Conservation (phyloP, 1,139 yeast species). For the Nakaseomyces bracarensis region DNA sequence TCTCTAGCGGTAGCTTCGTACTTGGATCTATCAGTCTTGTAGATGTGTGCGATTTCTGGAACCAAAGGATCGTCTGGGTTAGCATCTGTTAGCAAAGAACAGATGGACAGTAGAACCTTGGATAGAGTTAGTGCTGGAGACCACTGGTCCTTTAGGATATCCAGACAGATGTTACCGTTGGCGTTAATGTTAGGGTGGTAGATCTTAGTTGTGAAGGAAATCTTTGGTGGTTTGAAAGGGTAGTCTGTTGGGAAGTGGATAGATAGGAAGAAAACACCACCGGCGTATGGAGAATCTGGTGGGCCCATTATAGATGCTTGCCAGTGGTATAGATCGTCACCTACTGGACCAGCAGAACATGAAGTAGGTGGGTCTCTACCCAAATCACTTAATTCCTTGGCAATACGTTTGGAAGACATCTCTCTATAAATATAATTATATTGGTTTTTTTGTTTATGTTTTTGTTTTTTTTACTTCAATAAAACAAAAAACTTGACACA, state of each 20-base stretch:
- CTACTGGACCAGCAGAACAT: conserved; percentile 98
- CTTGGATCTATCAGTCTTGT: conserved; percentile 88
- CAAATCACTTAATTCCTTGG: conserved; percentile 88
- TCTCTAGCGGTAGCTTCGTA: conserved; percentile 97
- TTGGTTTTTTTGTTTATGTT: not conserved
- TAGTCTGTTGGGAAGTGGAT: conserved; percentile 93
- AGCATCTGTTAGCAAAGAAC: conserved; percentile 90
- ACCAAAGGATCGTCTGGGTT: conserved; percentile 99
- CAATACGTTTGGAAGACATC: conserved; percentile 72
- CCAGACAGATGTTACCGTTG: conserved; percentile 55
- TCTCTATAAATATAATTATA: too few relatives aligned
- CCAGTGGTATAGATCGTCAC: conserved; percentile 94
- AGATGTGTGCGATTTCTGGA: conserved; percentile 95
- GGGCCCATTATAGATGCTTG: conserved; percentile 97
- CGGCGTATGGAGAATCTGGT: conserved; percentile 86
- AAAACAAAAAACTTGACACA: not conserved
- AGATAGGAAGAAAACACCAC: conserved; percentile 85
- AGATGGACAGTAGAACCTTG: conserved; percentile 78
- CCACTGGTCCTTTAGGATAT: conserved; percentile 51
- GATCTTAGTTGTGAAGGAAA: conserved; percentile 81
- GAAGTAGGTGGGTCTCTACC: conserved; percentile 99
- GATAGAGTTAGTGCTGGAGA: conserved; percentile 73
- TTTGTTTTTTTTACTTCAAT: not conserved
- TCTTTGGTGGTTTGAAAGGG: conserved; percentile 91
- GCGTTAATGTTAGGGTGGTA: conserved; percentile 88